Evolutionary conservation across 768 basidiomycete genomes (phyloP).

Genomic region (Russula emetica): DNA sequence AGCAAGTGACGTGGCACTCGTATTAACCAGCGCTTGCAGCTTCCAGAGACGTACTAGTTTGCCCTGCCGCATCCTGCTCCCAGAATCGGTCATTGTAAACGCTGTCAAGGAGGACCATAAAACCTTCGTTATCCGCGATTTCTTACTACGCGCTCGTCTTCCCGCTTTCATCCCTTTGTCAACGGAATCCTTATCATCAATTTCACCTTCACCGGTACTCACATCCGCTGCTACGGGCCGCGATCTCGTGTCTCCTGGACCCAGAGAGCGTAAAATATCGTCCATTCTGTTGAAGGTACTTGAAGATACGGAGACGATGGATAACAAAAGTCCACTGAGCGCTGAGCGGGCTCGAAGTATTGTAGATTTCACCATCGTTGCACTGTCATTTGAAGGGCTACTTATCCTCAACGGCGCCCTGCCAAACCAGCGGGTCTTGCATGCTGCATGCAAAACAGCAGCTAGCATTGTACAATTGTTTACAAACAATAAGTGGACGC

Average conservation of each 20-base stretch:
- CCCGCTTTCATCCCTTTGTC: conserved; percentile 38
- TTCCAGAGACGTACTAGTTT: conserved; percentile 46
- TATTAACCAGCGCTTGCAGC: conserved; percentile 64
- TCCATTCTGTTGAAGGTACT: conserved; percentile 59
- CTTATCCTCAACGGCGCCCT: conserved; percentile 62
- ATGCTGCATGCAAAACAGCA: conserved; percentile 54
- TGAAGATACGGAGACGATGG: conserved; percentile 46
- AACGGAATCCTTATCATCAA: conserved; percentile 12
- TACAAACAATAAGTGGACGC: conserved; percentile 48
- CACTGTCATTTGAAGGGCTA: conserved; percentile 64
- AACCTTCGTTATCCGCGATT: conserved; percentile 62
- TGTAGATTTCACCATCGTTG: conserved; percentile 63
- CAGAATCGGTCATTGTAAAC: conserved; percentile 63
- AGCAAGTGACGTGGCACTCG: conserved; percentile 54
- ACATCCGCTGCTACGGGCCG: conserved; percentile 11
- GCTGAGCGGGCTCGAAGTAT: conserved; percentile 62
- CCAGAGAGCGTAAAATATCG: conserved; percentile 59
- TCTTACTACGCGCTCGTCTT: conserved; percentile 60
- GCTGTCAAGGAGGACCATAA: conserved; percentile 55
- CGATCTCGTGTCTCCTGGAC: conserved; percentile 46
- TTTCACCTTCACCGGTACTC: background rate
- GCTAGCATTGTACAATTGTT: conserved; percentile 40
- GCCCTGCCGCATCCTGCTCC: conserved; percentile 51
- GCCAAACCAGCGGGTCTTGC: conserved; percentile 57
- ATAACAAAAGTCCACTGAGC: conserved; percentile 39